Conservation (phyloP, 192 early-diverging fungal genomes). For the Backusella luteola region DNA sequence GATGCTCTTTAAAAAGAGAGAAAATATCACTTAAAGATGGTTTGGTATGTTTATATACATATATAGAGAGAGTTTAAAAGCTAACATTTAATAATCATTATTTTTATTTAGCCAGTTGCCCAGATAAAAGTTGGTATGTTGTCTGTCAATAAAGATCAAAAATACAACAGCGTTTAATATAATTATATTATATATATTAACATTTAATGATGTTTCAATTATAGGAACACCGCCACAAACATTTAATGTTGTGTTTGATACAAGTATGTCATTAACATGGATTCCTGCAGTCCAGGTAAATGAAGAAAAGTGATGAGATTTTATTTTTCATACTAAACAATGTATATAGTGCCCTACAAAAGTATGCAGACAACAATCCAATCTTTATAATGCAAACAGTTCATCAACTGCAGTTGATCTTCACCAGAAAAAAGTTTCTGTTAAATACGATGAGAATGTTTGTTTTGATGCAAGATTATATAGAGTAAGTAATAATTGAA, state of each 20-base stretch:
- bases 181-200: constrained; percentile 3
- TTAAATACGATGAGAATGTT: constrained; percentile 23
- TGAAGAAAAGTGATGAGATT: background rate
- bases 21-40: constrained; percentile 25
- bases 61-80: background rate
- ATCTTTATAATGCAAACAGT: constrained; percentile 20
- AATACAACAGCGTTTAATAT: background rate
- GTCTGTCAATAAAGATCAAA: background rate
- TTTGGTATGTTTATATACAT: constrained; percentile 16
- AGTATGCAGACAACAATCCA: constrained; percentile 7
- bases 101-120: constrained; percentile 13
- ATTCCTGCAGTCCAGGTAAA: constrained; percentile 23
- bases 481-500: constrained; percentile 11
- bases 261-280: constrained; percentile 31
- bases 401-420: constrained; percentile 27
- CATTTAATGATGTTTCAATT: background rate
- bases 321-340: background rate
- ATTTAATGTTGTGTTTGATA: constrained; percentile 30
- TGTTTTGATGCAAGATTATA: constrained; percentile 28
- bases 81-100: background rate
- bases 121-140: constrained; percentile 25
- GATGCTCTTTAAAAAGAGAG: constrained; percentile 19
- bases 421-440: constrained; percentile 17
- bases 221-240: constrained; percentile 32
- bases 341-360: constrained; percentile 18